These are phyloP conservation scores for Fusarium devonianum DNA, from an alignment of 2,329 filamentous ascomycete genomes.

Conservation along the genomic window DNA sequence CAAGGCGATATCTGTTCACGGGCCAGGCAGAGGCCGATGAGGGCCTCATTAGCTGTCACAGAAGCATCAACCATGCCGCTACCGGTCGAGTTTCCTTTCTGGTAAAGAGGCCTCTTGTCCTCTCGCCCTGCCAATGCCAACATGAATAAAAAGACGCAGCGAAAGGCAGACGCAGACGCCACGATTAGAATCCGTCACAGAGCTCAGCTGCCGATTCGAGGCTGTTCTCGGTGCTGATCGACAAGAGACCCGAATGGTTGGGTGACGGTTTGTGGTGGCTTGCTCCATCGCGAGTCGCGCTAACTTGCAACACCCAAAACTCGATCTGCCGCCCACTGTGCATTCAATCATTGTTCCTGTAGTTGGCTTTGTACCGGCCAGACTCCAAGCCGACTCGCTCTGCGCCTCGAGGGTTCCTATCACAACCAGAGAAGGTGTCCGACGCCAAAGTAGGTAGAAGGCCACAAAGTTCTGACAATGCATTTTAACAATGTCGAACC, in stretches of 20 bases:
- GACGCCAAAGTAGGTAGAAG: no score
- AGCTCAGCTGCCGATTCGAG: slow-evolving; percentile 31
- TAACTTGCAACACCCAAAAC: slow-evolving; percentile 30
- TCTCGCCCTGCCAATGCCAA: slow-evolving; percentile 14
- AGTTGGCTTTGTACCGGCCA: slow-evolving; percentile 24
- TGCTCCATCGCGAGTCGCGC: slow-evolving; percentile 30
- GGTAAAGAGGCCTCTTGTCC: slow-evolving; percentile 23
- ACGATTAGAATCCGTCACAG: slow-evolving; percentile 24
- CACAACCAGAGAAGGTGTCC: no score
- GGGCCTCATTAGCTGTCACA: slow-evolving; percentile 1
- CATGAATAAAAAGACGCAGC: slow-evolving; percentile 31
- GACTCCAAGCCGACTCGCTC: slow-evolving; percentile 29
- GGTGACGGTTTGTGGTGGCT: slow-evolving; percentile 34
- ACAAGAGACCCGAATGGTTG: slow-evolving; percentile 27
- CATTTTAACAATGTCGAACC: no score
- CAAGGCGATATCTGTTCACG: not conserved
- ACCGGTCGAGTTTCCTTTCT: slow-evolving; percentile 15
- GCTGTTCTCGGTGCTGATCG: slow-evolving; percentile 37
- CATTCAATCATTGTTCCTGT: slow-evolving; percentile 16
- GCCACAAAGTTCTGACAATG: no score
- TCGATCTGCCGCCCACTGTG: slow-evolving; percentile 9
- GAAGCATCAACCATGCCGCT: slow-evolving; percentile 7
- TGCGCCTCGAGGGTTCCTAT: slow-evolving; percentile 1
- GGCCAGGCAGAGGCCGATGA: not conserved
- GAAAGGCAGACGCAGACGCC: slow-evolving; percentile 30